Base-by-base conservation (phyloP, 805 yeast genomes). In the Cyberlindnera suaveolens region DNA sequence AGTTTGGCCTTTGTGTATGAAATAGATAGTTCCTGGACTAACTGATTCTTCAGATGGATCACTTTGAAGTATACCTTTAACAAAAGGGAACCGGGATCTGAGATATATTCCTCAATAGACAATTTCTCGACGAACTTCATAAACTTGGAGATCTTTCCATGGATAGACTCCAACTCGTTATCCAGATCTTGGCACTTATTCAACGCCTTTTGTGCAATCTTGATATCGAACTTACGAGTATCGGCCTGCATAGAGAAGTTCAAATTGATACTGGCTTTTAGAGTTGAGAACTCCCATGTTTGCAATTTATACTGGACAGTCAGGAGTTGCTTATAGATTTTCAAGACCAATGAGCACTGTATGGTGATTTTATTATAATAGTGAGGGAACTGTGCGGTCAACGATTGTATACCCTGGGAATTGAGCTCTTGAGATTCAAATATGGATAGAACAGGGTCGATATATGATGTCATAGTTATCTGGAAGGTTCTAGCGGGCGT, bases 1-100 rank as follows among this genome's bases (percentile, higher is more conserved):
- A 83, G 65, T 50, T 77, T 80, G 19, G 88, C 81, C 54, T 78
- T 78, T 53, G 82, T 79, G 57, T 82, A 81, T 11, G 78, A 68
- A 10, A 78, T 72, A 2, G 80, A 72, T 14, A 82, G 63, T 42
- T 72, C 68, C 41, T 78, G 80, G 6, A 72, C 67, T 27, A 80
- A 57, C 16, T 68, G 65, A 47, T 74, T 75, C 48, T 75, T 74
- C 38, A 80, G 55, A 51, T 71, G 72, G 40, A 80, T 67, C 31
- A 67, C 67, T 43, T 58, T 52, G 46, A 56, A 58, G 41, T 58
- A 58, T 5, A 58, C 44, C 31, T 57, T 58, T 27, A 58, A 31
- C 20, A 58, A 26, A 8, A 58, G 38, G 5, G 52, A 43, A 1
- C 61, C 61, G 6, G 55, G 52, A 31, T 52, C 54, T 6, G 56